Evolutionary conservation across 2,329 filamentous ascomycete genomes (phyloP), one percentile per base, ranked within the genome.

Genomic region (Sporothrix luriei): DNA sequence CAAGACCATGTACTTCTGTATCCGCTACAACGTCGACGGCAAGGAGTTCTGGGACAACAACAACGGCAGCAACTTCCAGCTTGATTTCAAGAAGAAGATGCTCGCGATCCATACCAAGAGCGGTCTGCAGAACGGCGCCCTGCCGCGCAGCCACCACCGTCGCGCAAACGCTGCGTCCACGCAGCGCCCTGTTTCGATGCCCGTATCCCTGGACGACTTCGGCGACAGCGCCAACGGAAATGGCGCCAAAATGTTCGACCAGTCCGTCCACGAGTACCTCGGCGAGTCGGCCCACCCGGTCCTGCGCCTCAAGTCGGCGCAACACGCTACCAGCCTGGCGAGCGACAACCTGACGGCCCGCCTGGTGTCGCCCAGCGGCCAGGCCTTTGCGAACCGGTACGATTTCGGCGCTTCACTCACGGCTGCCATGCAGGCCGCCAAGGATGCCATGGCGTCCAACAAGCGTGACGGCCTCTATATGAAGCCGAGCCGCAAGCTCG

Each of bases 11-110:
- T 93, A 94, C 79, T 89, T 98, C 76, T 98, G 95, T 79, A 86
- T 97, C 66, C 91, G 93, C 66, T 99, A 98, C 80, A 88, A 83
- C 51, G 93, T 97, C 70, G 89, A 90, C 72, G 92, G 93, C 21
- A 85, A 90, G 72, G 94, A 98, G 75, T 92, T 88, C 79, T 99
- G 95, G 95, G 95, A 99, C 80, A 99, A 94, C 84, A 99, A 99
- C 78, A 83, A 84, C 74, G 83, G 84, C 40, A 87, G 88, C 79
- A 98, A 99, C 81, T 99, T 95, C 81, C 94, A 97, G 79, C 87
- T 98, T 68, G 93, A 97, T 78, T 99, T 99, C 82, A 84, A 85
- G 73, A 96, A 94, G 84, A 93, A 92, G 81, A 80, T 86, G 74
- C 85, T 91, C 71, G 82, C 86, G 21, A 84, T 85, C 75, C 87